These are phyloP conservation scores for Salix dunnii DNA, from an alignment of 345 rosid genomes.

Conservation along the genomic window DNA sequence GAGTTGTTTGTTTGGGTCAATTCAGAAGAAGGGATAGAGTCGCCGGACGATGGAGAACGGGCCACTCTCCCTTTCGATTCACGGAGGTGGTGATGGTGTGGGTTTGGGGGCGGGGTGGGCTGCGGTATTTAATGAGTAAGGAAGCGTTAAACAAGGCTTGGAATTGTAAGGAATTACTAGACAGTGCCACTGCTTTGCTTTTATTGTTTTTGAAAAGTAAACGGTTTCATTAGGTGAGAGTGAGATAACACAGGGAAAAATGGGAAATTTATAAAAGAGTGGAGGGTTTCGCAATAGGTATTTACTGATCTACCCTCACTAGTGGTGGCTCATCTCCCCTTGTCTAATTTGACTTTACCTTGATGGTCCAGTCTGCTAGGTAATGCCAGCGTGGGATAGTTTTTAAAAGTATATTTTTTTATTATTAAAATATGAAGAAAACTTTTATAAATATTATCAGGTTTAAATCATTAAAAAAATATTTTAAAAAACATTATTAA, in stretches of 20 bases:
- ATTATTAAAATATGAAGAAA: too few relatives aligned
- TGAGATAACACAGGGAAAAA: neutral
- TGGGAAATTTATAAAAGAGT: neutral
- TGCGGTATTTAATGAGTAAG: constrained; percentile 10
- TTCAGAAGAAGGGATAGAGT: neutral
- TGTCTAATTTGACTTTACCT: constrained; percentile 1
- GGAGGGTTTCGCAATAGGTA: neutral
- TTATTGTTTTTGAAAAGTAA: constrained; percentile 18
- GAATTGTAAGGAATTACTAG: constrained; percentile 13
- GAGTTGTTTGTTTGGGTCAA: neutral
- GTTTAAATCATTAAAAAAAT: too few relatives aligned
- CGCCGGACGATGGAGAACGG: neutral
- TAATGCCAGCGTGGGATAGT: too few relatives aligned
- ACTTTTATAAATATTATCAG: too few relatives aligned
- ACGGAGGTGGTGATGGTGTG: neutral
- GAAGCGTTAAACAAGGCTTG: constrained; percentile 11
- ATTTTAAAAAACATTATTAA: too few relatives aligned
- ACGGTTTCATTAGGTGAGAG: constrained; percentile 7
- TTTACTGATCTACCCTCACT: neutral
- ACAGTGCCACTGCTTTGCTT: constrained; percentile 5
- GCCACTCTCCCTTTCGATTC: neutral
- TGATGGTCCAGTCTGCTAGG: too few relatives aligned
- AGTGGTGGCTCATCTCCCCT: neutral
- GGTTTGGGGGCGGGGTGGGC: neutral
- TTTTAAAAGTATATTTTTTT: too few relatives aligned